A percentile compares a stretch with the other conserved stretches of the same genome.
Conservation (phyloP, 495 filamentous ascomycete species). For the Aspergillus avenaceus region DNA sequence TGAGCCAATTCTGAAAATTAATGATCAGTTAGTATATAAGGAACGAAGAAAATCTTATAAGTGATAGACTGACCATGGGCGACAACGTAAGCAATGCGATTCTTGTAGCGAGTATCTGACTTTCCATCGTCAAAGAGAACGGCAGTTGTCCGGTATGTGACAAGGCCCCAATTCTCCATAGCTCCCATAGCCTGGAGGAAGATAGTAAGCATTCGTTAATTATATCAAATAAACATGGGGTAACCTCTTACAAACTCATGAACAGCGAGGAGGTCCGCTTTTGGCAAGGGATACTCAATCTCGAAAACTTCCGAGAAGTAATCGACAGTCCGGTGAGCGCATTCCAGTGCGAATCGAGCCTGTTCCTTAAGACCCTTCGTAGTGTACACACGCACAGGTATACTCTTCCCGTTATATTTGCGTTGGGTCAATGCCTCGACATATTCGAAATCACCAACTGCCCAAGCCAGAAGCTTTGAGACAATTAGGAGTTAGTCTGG, state of each 20-base stretch:
- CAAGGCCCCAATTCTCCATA: constrained; percentile 89
- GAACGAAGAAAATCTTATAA: constrained; percentile 3
- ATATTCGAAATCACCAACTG: constrained; percentile 94
- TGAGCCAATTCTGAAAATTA: constrained; percentile 71
- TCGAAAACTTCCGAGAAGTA: constrained; percentile 92
- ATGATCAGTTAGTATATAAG: too few relatives aligned
- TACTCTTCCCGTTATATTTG: constrained; percentile 79
- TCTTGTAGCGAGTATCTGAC: constrained; percentile 82
- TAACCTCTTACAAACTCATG: constrained; percentile 80
- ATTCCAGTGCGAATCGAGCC: constrained; percentile 78
- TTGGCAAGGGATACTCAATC: constrained; percentile 93
- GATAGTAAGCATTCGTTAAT: constrained; percentile 26
- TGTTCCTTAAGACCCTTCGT: constrained; percentile 87
- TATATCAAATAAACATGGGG: neutral
- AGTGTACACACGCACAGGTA: constrained; percentile 95
- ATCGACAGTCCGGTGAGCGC: constrained; percentile 84
- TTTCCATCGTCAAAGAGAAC: constrained; percentile 89
- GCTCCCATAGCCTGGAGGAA: constrained; percentile 58
- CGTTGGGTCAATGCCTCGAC: constrained; percentile 84
- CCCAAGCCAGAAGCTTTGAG: constrained; percentile 79
- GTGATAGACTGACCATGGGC: constrained; percentile 53
- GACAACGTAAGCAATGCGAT: constrained; percentile 90
- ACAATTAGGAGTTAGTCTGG: constrained; percentile 9
- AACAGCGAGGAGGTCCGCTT: constrained; percentile 90
- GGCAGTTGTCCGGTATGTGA: constrained; percentile 92